Evolutionary conservation across 768 basidiomycete genomes (phyloP).

Genomic region (Termitomyces sp.): DNA sequence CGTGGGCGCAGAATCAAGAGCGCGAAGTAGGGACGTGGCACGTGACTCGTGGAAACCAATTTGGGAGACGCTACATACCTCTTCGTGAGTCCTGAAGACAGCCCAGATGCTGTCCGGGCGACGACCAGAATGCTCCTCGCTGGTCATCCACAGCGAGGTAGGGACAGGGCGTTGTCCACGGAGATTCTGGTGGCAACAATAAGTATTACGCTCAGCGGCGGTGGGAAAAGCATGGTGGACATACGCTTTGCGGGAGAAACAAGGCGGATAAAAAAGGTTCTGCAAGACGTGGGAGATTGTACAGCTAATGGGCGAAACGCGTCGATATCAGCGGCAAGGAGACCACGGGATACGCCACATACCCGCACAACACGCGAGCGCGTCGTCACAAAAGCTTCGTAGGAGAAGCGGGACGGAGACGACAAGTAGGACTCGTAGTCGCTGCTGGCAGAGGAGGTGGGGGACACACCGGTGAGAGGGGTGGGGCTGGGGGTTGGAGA

Average conservation of each 20-base stretch:
- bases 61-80: slow-evolving; percentile 35
- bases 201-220: slow-evolving; percentile 16
- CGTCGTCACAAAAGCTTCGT: slow-evolving; percentile 41
- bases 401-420: slow-evolving; percentile 13
- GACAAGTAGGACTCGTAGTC: slow-evolving; percentile 20
- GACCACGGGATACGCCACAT: slow-evolving; percentile 20
- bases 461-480: not conserved
- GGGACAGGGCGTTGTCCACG: slow-evolving; percentile 28
- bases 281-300: slow-evolving; percentile 32
- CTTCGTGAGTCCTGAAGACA: slow-evolving; percentile 55
- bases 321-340: slow-evolving; percentile 8
- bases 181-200: slow-evolving; percentile 13
- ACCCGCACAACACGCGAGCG: slow-evolving; percentile 54
- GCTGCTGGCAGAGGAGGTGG: slow-evolving; percentile 27
- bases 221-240: slow-evolving; percentile 18
- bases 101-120: slow-evolving; percentile 42
- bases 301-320: slow-evolving; percentile 24
- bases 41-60: slow-evolving; percentile 17
- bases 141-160: slow-evolving; percentile 44
- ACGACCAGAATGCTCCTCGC: slow-evolving; percentile 24
- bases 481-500: slow-evolving; percentile 19
- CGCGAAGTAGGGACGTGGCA: slow-evolving; percentile 11
- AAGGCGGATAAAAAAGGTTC: slow-evolving; percentile 31
- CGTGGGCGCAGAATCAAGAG: slow-evolving; percentile 20
- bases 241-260: slow-evolving; percentile 34